Percentiles rank a stretch among this genome's conserved stretches.
Evolutionary conservation across 768 basidiomycete species (phyloP).

Genomic region (Lactarius vividus): DNA sequence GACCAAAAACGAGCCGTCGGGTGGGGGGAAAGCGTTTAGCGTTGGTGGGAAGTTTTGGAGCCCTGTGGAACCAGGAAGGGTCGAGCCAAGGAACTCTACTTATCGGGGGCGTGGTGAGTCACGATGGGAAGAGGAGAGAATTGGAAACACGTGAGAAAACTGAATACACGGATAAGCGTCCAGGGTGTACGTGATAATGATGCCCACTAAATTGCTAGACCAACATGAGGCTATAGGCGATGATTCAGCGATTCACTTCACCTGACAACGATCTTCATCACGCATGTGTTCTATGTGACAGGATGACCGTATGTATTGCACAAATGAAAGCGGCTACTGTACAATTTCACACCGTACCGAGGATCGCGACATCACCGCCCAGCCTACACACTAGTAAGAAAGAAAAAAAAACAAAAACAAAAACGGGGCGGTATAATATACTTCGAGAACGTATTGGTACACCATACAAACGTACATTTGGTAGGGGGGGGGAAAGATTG

Average conservation of each 20-base stretch:
- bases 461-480: conserved; percentile 20
- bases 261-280: neutral
- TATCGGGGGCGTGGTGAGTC: neutral
- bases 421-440: conserved; percentile 19
- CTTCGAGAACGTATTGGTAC: conserved; percentile 16
- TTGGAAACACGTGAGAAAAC: neutral
- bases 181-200: neutral
- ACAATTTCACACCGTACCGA: conserved; percentile 15
- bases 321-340: conserved; percentile 19
- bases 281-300: conserved; percentile 5
- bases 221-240: conserved; percentile 18
- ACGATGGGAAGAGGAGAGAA: neutral
- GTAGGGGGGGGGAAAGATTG: neutral
- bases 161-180: neutral
- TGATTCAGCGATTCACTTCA: conserved; percentile 5
- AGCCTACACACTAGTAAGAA: conserved; percentile 4
- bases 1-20: neutral
- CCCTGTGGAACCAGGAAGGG: neutral
- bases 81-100: too few relatives aligned
- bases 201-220: neutral
- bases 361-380: conserved; percentile 18
- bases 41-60: neutral
- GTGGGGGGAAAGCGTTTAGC: neutral
- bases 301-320: conserved; percentile 13
- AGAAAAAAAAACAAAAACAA: neutral